Evolutionary conservation across 2,329 filamentous ascomycete species (phyloP).

Genomic region (Paecilomyces formosus): DNA sequence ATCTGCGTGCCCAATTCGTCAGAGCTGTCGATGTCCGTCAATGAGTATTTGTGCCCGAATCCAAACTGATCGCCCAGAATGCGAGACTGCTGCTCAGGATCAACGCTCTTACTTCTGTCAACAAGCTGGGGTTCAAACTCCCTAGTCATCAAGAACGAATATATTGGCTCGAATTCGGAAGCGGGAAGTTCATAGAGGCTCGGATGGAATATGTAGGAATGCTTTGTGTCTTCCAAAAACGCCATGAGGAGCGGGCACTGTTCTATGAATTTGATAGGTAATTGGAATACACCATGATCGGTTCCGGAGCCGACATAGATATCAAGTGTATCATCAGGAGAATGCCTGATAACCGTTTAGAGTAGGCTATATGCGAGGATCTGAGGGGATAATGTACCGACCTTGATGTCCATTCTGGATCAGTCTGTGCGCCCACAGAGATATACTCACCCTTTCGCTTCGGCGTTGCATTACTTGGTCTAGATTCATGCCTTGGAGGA

Average conservation of each 20-base stretch:
- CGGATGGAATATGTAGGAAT: not conserved
- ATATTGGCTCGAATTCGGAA: conserved; percentile 1
- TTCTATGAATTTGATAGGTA: not conserved
- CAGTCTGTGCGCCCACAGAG: not conserved
- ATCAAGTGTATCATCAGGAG: not conserved
- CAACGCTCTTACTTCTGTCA: not conserved
- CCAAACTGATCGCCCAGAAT: not conserved
- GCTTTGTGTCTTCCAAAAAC: not conserved
- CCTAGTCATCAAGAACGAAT: conserved; percentile 1
- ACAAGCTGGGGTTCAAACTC: conserved; percentile 7
- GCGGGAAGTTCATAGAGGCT: not conserved
- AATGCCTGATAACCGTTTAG: not conserved
- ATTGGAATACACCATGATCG: conserved; percentile 1
- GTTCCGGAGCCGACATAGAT: not conserved
- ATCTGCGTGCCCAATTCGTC: conserved; percentile 5
- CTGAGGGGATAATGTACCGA: not conserved
- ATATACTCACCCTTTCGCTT: not conserved
- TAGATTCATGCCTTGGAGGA: not conserved
- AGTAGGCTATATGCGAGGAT: not conserved
- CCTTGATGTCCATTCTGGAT: not conserved
- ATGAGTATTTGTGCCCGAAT: not conserved
- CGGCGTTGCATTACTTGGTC: not conserved
- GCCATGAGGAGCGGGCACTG: not conserved
- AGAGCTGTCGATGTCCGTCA: not conserved
- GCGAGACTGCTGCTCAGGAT: not conserved